Evolutionary conservation across 305 asterid genomes (phyloP), one percentile per base, ranked within the genome.

Genomic region (Fraxinus xanthoxyloides): DNA sequence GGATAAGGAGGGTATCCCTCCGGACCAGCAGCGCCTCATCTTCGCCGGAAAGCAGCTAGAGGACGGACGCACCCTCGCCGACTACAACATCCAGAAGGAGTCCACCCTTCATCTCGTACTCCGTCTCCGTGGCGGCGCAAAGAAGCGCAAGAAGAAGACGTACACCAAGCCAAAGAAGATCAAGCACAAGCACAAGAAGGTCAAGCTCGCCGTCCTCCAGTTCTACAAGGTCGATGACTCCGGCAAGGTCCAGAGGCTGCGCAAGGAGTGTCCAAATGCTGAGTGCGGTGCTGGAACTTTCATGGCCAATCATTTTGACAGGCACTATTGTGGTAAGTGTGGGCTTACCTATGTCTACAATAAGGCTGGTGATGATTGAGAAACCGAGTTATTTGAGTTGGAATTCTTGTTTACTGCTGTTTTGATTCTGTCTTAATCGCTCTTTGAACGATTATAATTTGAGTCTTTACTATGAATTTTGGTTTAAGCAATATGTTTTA

Each of bases 321-420:
- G 93, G 70, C 93, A 90, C 84, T 90, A 90, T 80, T 90, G 93
- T 23, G 93, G 93, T 82, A 90, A 90, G 90, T 90, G 93, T 72
- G 93, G 93, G 0, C 81, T 90, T 17, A 90, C 93, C 6, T 90
- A 90, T 65, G 92, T 90, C 79, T 90, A 90, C 92, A 87, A 87
- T 28, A 89, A 90, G 86, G 90, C 91, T 15, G 93, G 89, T 21
- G 89, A 86, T 2, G 93, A 84, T 81, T 90, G 72, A 83, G 77
- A 13, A 76, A 23, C 79, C 1, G 7, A 43, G 6, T 24, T 63
- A 23, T 24, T 32, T 61, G 17, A 7, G 30, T 61, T 12, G n/a
- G 34, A 63, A 24, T 63, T 23, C 72, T 63, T 8, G 34, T 63
- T 63, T 63, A 9, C 72, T 63, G 72, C 15, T 63, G 32, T 63